These are phyloP conservation scores for Trichophyton equinum DNA, from an alignment of 2,329 filamentous ascomycete genomes.

Conservation along the genomic window DNA sequence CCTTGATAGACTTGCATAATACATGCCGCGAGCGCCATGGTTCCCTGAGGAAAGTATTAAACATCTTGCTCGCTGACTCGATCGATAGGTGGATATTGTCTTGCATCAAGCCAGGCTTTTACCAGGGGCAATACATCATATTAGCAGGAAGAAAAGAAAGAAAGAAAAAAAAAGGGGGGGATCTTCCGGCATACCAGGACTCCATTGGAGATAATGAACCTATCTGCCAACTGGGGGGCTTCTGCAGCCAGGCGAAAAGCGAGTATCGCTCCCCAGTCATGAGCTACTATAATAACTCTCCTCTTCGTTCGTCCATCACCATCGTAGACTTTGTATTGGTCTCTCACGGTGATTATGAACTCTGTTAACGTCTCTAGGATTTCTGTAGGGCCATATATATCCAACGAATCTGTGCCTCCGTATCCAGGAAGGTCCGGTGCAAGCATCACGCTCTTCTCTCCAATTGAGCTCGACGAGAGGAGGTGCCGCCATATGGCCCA, in stretches of 20 bases:
- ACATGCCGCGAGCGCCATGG: conserved; percentile 35
- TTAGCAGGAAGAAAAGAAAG: not conserved
- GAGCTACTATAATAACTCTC: conserved; percentile 39
- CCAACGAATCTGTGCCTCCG: conserved; percentile 43
- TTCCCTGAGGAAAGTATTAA: conserved; percentile 35
- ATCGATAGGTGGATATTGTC: conserved; percentile 33
- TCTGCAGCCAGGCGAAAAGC: conserved; percentile 46
- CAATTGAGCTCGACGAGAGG: conserved; percentile 30
- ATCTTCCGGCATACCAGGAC: conserved; percentile 35
- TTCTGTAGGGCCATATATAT: conserved; percentile 38
- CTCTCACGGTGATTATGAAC: conserved; percentile 41
- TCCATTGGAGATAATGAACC: conserved; percentile 43
- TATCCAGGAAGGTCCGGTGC: conserved; percentile 48
- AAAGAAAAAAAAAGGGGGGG: not conserved
- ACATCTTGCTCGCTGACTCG: conserved; percentile 38
- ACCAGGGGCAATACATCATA: not conserved
- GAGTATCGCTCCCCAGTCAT: conserved; percentile 45
- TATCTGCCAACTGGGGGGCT: conserved; percentile 42
- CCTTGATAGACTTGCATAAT: conserved; percentile 32
- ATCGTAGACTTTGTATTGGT: conserved; percentile 32
- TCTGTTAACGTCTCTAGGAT: conserved; percentile 43
- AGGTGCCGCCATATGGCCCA: conserved; percentile 43
- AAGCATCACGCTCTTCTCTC: conserved; percentile 35
- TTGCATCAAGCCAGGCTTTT: conserved; percentile 30
- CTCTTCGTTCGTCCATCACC: conserved; percentile 17